Base-by-base conservation (phyloP, 1,284 basidiomycete genomes). In the Mycosarcoma maydis region DNA sequence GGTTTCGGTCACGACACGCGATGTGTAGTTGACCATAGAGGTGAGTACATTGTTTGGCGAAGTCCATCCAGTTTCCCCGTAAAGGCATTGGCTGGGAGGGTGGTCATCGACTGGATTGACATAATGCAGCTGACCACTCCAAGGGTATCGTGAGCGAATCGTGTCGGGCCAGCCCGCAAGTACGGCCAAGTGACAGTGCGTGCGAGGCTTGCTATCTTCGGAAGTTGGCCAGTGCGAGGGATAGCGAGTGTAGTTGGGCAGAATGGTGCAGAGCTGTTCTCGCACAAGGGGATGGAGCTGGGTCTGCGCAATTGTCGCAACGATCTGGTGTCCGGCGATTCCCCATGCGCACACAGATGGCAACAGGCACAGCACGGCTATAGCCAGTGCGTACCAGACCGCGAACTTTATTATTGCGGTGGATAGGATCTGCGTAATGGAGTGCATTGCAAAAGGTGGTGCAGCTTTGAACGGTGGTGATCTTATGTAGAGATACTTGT, bases 241-340 rank as follows among this genome's bases (percentile, higher is more conserved):
- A 23, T 69, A 72, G 8, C 46, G 56, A 8, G 80, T 75, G 50
- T 61, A 80, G 9, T 68, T 41, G 56, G 88, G 87, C 66, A 94
- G 88, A 56, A 86, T 84, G 14, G 70, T 82, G 75, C 91, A 93
- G 47, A 96, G 84, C 39, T 85, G 85, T 8, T 87, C 85, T 49
- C 89, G 85, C 2, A 90, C 89, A 3, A 84, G 84, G 0, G 91
- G 91, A 77, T 92, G 87, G 4, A 96, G 86, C 81, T 95, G 88
- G 52, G 93, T 91, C 81, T 96, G 91, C 0, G 94, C 93, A 55
- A 97, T 92, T 6, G 92, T 94, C 2, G 92, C 94, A 1, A 93
- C 88, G 41, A 95, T 90, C 83, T 94, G 90, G 73, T 96, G 93
- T 14, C 93, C 92, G 86, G 77, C 8, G 10, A 72, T 61, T 16